These are phyloP conservation scores for Gaeumannomyces tritici DNA, from an alignment of 2,329 filamentous ascomycete species.

Conservation along the genomic window DNA sequence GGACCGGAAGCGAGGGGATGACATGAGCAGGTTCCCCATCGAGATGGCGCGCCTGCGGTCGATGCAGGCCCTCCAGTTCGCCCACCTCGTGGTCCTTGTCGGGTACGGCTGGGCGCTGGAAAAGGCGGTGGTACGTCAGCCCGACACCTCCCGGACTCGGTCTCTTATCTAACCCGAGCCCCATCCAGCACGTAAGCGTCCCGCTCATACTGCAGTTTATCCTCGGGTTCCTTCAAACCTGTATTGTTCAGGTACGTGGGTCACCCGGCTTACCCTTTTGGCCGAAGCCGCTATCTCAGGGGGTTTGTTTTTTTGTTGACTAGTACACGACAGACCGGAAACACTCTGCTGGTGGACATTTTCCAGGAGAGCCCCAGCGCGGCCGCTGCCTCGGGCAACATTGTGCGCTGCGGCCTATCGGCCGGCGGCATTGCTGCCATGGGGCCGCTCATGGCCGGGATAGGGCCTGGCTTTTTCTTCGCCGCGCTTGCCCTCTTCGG, in stretches of 20 bases:
- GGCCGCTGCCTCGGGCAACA: not conserved
- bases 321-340: not conserved
- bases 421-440: not conserved
- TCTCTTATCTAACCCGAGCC: too few relatives aligned
- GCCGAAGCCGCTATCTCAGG: too few relatives aligned
- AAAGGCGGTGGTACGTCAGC: too few relatives aligned
- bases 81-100: not conserved
- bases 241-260: too few relatives aligned
- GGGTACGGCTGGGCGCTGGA: too few relatives aligned
- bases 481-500: not conserved
- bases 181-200: too few relatives aligned
- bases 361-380: slow-evolving; percentile 1
- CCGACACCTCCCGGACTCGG: too few relatives aligned
- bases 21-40: not conserved
- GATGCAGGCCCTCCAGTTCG: not conserved
- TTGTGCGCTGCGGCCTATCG: not conserved
- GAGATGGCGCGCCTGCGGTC: not conserved
- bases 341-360: not conserved
- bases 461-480: not conserved
- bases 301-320: too few relatives aligned
- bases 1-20: not conserved
- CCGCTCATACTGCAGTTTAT: too few relatives aligned
- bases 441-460: not conserved
- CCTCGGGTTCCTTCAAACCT: too few relatives aligned
- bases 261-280: too few relatives aligned